phyloP scores from a whole-genome alignment of 1,284 basidiomycete genomes.

The Rhizoctonia solani region DNA sequence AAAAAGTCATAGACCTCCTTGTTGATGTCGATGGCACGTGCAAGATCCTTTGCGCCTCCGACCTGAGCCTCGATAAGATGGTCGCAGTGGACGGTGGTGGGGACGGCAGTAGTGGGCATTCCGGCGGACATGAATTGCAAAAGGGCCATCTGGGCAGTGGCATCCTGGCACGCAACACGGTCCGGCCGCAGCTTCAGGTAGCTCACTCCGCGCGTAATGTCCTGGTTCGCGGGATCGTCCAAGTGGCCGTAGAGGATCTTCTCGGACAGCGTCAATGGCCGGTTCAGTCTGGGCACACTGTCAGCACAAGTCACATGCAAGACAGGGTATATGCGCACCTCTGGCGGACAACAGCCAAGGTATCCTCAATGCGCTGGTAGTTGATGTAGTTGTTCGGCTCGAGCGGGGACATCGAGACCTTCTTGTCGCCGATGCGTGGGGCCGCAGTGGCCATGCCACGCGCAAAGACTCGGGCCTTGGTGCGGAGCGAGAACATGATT shows the following conservation, averaged over 20 bases:
- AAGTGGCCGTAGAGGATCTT: conserved; percentile 99
- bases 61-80: conserved; percentile 98
- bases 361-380: conserved; percentile 97
- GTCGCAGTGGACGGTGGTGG: conserved; percentile 98
- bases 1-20: conserved; percentile 99
- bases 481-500: conserved; percentile 16
- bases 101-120: conserved; percentile 96
- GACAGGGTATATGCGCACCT: conserved; percentile 47
- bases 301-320: conserved; percentile 5
- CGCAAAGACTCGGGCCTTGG: conserved; percentile 18
- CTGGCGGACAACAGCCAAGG: conserved; percentile 81
- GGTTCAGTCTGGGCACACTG: conserved; percentile 72
- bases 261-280: conserved; percentile 94
- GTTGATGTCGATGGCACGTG: conserved; percentile 91
- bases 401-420: conserved; percentile 89
- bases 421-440: conserved; percentile 84
- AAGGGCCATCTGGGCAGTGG: conserved; percentile 98
- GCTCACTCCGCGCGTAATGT: conserved; percentile 84
- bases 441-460: conserved; percentile 72
- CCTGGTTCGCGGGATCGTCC: conserved; percentile 89
- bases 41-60: conserved; percentile 92
- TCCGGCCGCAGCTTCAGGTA: conserved; percentile 97
- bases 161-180: conserved; percentile 99
- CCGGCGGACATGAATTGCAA: conserved; percentile 99
- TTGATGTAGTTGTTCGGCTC: conserved; percentile 91